Conservation (phyloP, 352 stramenopile genomes). For the Discostella stelligera region DNA sequence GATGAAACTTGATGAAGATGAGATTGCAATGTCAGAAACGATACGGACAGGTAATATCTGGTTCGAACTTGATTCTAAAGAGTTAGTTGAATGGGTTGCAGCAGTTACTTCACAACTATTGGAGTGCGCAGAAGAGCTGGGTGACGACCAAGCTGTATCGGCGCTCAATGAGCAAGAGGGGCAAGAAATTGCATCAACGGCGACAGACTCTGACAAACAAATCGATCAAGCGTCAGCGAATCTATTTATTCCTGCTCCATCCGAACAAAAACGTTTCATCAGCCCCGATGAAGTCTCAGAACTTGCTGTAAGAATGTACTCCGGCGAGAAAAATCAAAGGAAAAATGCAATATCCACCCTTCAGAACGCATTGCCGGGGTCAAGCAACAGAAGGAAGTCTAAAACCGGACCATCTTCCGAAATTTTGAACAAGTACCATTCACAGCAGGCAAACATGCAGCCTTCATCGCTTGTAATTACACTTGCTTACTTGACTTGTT, state of each 20-base stretch:
- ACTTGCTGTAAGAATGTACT: background rate
- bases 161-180: too few species aligned
- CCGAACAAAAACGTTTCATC: background rate
- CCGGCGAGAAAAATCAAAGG: slow-evolving; percentile 1
- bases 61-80: slow-evolving; percentile 14
- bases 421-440: background rate
- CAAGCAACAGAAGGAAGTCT: background rate
- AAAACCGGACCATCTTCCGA: background rate
- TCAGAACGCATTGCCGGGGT: slow-evolving; percentile 24
- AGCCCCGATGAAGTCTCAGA: slow-evolving; percentile 5
- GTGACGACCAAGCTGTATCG: slow-evolving; percentile 12
- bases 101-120: slow-evolving; percentile 36
- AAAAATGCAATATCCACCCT: slow-evolving; percentile 19
- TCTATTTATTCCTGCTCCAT: background rate
- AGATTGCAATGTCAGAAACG: slow-evolving; percentile 18
- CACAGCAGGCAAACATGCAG: background rate
- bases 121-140: slow-evolving; percentile 39
- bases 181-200: background rate
- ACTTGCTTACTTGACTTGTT: slow-evolving; percentile 8
- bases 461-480: slow-evolving; percentile 9
- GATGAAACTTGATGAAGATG: slow-evolving; percentile 29
- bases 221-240: background rate
- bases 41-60: background rate
- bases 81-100: slow-evolving; percentile 39
- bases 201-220: background rate